Conservation (phyloP, 192 early-diverging fungal genomes). For the Podila verticillata region DNA sequence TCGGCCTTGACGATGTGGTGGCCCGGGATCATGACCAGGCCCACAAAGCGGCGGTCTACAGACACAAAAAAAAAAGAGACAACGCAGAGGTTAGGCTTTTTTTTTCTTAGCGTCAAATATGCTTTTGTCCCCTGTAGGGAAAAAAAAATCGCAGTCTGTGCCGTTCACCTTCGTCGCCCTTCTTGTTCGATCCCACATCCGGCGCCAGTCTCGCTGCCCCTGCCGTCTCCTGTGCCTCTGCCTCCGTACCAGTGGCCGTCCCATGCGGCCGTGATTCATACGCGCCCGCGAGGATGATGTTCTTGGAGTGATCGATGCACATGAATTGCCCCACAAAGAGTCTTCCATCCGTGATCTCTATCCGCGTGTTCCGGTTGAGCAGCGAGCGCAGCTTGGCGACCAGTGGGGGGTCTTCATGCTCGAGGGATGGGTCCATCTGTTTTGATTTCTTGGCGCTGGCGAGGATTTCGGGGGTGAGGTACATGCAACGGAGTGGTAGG, state of each 20-base stretch:
- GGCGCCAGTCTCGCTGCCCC: no score
- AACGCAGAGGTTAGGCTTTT: no score
- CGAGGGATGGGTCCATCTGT: constrained; percentile 15
- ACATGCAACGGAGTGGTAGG: no score
- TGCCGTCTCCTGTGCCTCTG: no score
- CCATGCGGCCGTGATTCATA: constrained; percentile 70
- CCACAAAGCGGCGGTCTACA: constrained; percentile 71
- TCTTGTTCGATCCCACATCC: no score
- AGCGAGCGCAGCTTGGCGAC: constrained; percentile 60
- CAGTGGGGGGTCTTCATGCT: constrained; percentile 41
- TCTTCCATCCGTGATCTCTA: constrained; percentile 73
- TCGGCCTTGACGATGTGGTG: constrained; percentile 71
- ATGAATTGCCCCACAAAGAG: constrained; percentile 75
- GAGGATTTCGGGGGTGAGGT: neutral
- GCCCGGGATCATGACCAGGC: constrained; percentile 82
- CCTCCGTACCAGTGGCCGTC: no score
- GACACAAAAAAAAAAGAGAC: constrained; percentile 4
- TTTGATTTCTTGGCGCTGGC: neutral
- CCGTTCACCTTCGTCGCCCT: no score
- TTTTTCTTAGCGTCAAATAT: no score
- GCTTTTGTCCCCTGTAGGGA: no score
- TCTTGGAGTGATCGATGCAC: constrained; percentile 78
- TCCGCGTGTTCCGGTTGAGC: constrained; percentile 62
- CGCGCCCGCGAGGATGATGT: constrained; percentile 74
- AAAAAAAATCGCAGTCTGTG: no score